These are phyloP conservation scores for Eleusine coracana DNA, from an alignment of 176 grass and related monocot species.

Conservation along the genomic window DNA sequence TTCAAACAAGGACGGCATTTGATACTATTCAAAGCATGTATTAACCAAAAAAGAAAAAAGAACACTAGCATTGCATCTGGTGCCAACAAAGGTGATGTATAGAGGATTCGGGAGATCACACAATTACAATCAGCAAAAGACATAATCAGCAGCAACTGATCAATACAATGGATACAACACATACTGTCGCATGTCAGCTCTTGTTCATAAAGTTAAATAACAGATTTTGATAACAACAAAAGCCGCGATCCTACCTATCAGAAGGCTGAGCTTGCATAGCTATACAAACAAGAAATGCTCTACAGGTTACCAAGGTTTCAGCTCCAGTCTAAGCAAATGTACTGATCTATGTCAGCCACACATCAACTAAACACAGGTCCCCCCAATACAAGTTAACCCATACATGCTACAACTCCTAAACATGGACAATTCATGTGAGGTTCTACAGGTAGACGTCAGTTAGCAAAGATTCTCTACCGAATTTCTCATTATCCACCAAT, in stretches of 20 bases:
- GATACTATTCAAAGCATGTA: no score
- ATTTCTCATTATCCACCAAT: constrained; percentile 21
- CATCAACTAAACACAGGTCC: background rate
- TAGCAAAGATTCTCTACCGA: background rate
- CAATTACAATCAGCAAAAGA: background rate
- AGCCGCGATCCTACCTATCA: background rate
- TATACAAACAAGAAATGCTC: constrained; percentile 35
- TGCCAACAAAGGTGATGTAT: background rate
- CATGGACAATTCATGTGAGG: constrained; percentile 27
- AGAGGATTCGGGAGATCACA: background rate
- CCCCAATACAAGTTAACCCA: constrained; percentile 23
- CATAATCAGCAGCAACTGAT: background rate
- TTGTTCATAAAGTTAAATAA: constrained; percentile 10
- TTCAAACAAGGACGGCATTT: no score
- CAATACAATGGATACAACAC: background rate
- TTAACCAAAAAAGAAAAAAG: no score
- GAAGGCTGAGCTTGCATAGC: constrained; percentile 8
- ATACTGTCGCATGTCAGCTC: background rate
- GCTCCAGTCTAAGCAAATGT: background rate
- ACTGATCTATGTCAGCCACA: background rate
- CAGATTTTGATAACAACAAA: background rate
- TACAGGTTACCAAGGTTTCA: background rate
- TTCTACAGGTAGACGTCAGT: constrained; percentile 26
- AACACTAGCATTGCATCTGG: background rate
- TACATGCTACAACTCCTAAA: constrained; percentile 34